Evolutionary conservation across 352 stramenopile genomes (phyloP), one percentile per base, ranked within the genome.

Genomic region (Pythium dissimile): DNA sequence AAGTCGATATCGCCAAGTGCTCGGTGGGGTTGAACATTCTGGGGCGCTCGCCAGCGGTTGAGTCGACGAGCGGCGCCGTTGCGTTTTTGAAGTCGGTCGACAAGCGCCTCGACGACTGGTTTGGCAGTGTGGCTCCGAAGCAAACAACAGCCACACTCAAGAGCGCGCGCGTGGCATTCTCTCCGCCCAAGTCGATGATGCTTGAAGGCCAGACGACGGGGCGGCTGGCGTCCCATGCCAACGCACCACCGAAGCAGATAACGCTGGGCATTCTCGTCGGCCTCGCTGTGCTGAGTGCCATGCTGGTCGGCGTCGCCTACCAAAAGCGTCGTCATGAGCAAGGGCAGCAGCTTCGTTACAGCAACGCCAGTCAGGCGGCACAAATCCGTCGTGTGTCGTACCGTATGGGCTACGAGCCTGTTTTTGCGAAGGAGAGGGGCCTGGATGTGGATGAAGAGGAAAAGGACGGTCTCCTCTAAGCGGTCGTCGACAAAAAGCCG

Each of bases 361-460:
- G 75, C 5, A 84, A 80, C 9, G 81, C 81, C 2, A 88, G 71
- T 32, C 70, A 70, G 8, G 79, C 77, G 3, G 79, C 81, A 37
- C 81, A 92, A 66, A 84, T 92, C 50, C 79, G 66, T 35, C 81
- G 81, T 56, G 79, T 92, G 15, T 89, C 81, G 27, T 79, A 88
- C 61, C 71, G 72, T 35, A 89, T 92, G 81, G 75, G 69, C 41
- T 75, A 85, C 24, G 69, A 82, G 35, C 51, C 24, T 5, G 32
- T 67, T 2, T 18, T 21, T 12, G 20, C 18, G 2, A 43, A 34
- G 2, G 54, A 64, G n/a, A 35, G 35, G 16, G 1, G 37, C 15
- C n/a, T 46, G 31, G 62, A 71, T 1, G 50, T 73, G 12, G 64
- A 83, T 10, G 72, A 79, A 32, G 75, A 85, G 53, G 73, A 77